These are phyloP conservation scores for Microcyclosporella mali DNA, from an alignment of 2,329 filamentous ascomycete genomes.

Conservation along the genomic window DNA sequence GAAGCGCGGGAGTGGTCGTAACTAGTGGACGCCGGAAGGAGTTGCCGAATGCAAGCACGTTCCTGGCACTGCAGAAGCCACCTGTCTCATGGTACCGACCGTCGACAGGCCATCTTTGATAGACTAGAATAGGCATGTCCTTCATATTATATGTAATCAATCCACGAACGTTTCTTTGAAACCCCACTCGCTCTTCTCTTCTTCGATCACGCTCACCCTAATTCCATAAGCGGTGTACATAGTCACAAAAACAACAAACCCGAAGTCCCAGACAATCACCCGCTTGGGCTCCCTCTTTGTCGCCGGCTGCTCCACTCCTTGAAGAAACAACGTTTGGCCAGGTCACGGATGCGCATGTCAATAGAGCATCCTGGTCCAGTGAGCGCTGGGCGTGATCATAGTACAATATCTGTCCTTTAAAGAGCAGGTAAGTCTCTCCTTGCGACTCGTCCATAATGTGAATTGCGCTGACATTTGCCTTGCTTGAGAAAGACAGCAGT, in stretches of 20 bases:
- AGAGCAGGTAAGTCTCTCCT: no score
- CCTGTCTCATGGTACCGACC: neutral
- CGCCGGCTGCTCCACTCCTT: conserved; percentile 8
- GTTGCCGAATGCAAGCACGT: no score
- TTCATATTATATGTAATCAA: no score
- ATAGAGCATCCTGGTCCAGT: conserved; percentile 11
- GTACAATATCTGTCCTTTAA: neutral
- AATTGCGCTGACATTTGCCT: conserved; percentile 17
- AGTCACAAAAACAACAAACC: neutral
- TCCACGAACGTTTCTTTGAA: neutral
- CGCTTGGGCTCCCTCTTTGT: neutral
- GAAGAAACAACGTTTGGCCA: conserved; percentile 2
- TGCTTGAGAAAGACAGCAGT: conserved; percentile 8
- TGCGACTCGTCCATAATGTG: neutral
- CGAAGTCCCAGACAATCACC: neutral
- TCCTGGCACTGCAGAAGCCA: conserved; percentile 2
- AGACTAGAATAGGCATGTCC: no score
- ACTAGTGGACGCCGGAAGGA: no score
- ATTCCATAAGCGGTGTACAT: neutral
- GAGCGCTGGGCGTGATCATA: neutral
- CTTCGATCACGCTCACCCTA: neutral
- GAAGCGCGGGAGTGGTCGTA: no score
- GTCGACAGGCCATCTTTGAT: neutral
- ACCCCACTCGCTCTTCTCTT: no score
- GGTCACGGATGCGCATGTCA: conserved; percentile 11